Base-by-base conservation (phyloP, 1,284 basidiomycete species). In the Microbotryomycetes sp. region DNA sequence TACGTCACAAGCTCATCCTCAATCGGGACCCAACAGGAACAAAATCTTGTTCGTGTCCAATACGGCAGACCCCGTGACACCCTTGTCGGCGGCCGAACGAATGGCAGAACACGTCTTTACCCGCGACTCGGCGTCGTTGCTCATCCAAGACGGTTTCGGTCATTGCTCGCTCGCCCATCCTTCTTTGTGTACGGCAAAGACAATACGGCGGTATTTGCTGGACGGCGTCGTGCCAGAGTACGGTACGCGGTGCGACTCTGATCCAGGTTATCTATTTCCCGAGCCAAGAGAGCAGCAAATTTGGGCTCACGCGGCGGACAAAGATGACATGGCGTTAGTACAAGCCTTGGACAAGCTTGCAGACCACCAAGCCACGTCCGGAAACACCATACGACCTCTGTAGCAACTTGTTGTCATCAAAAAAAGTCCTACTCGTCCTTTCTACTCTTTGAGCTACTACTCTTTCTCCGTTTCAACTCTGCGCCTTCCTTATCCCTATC, bases 1-100 rank as follows among this genome's bases (percentile, higher is more conserved):
- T 56, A 31, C 7, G 45, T 11, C 3, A 13, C 4, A 52, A 21
- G 6, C 3, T 51, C n/a, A n/a, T n/a, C n/a, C n/a, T n/a, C n/a
- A n/a, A n/a, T n/a, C n/a, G n/a, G n/a, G n/a, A n/a, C n/a, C 15
- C 16, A 13, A 16, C 48, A 70, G 61, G 13, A 58, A 57, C 60
- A 68, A 69, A 1, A 59, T 72, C 23, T 48, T 69, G 30, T 70
- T 72, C 57, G 11, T 69, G 35, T 65, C 65, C 11, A 63, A 59
- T 23, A 61, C 57, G 1, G 64, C 62, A 29, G 71, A 72, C 46
- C 70, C 70, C 5, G 70, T 72, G 49, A 70, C 71, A 13, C 71
- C 71, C 3, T 56, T 67, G 1, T 28, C 55, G 0, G 51, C 68
- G 2, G 71, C 71, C 2, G 45, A 45, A 3, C 55, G 50, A 47